Conservation (phyloP, 352 stramenopile species). For the Phytopythium cucurbitacearum region DNA sequence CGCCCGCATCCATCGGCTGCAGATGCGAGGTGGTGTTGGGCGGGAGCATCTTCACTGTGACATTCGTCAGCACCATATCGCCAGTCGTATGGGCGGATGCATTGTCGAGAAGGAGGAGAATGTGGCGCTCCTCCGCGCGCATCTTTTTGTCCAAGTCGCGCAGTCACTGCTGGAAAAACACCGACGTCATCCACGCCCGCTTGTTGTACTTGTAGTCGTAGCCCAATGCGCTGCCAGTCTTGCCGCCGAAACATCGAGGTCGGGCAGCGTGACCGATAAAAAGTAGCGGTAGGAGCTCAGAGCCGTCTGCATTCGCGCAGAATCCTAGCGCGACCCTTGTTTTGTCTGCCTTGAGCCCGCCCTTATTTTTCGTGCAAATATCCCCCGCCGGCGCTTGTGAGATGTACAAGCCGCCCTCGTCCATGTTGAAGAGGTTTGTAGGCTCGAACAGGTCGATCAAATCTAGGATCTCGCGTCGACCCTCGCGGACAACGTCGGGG, state of each 20-base stretch:
- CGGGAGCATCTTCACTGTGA: too few relatives aligned
- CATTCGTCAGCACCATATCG: too few relatives aligned
- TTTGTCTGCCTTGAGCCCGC: conserved; percentile 8
- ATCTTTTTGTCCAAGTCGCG: too few relatives aligned
- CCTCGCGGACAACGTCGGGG: neutral
- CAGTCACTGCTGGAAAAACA: too few relatives aligned
- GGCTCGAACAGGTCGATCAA: conserved; percentile 3
- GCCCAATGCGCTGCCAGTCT: neutral
- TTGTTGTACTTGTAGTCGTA: conserved; percentile 7
- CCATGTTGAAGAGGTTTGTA: conserved; percentile 6
- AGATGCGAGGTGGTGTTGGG: too few relatives aligned
- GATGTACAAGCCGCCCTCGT: conserved; percentile 6
- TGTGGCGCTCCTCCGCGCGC: too few relatives aligned
- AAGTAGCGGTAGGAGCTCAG: neutral
- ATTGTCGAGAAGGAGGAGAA: too few relatives aligned
- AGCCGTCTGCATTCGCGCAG: conserved; percentile 10
- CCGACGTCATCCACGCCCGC: conserved; percentile 10
- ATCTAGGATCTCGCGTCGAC: neutral
- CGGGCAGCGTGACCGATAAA: conserved; percentile 2
- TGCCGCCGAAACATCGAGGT: conserved; percentile 3
- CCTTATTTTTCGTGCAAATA: conserved; percentile 2
- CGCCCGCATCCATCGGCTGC: too few relatives aligned
- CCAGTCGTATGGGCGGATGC: too few relatives aligned
- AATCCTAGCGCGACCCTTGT: conserved; percentile 5
- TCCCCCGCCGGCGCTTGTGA: conserved; percentile 4